Base-by-base conservation (phyloP, 2,329 filamentous ascomycete genomes). In the Alternaria dauci region DNA sequence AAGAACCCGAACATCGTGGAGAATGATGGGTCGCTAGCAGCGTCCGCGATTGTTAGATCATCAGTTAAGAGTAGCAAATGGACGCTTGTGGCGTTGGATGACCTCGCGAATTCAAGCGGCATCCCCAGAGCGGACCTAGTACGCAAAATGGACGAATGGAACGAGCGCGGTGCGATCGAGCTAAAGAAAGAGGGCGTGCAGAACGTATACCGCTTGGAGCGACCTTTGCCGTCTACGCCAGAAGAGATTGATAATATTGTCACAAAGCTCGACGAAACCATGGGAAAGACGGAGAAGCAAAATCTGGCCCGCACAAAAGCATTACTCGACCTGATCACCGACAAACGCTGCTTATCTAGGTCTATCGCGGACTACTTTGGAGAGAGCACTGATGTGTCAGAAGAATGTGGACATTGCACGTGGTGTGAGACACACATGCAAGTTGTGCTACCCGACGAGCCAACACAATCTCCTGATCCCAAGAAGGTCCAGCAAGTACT, bases 291-390 rank as follows among this genome's bases (percentile, higher is more conserved):
- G 1, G 87, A 90, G 65, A 65, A 76, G n/a, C 83, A 87, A 39
- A 85, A 85, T 8, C 71, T 89, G 3, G 70, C 74, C 0, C 82
- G 86, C 0, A 82, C 84, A 0, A 76, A 84, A 20, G 72, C 84
- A 18, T 80, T 89, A 4, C 78, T 84, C 25, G 71, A 81, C n/a
- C 79, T 89, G 3, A 78, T 89, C 57, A 88, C 86, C 0, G 81
- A 78, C 0, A 65, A 71, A 2, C 70, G 76, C 20, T 89, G 87
- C 66, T 85, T 87, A 58, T 83, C 87, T 0, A 74, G 76, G 1
- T 76, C 80, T 0, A 77, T 90, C 0, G 85, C 87, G 0, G 68
- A 80, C 26, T 84, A 89, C 65, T 89, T 89, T 61, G 87, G 86
- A 23, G 87, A 88, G 73, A 72, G 72, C 3, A 81, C 82, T 0